Base-by-base conservation (phyloP, 2,329 filamentous ascomycete species). In the Calycina herbarum region DNA sequence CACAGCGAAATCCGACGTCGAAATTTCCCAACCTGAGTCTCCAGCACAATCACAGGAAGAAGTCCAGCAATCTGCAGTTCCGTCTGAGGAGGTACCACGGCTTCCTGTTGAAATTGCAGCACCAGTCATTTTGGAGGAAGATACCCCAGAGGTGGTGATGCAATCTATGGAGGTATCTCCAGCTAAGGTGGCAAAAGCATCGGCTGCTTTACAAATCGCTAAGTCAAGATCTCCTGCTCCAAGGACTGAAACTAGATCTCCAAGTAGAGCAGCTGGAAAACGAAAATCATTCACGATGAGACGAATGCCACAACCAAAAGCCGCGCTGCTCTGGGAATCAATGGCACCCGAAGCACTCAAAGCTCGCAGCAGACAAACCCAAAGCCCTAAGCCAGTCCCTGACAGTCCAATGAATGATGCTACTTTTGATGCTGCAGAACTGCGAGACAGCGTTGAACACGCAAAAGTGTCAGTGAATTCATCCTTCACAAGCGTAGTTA, bases 401-500 rank as follows among this genome's bases (percentile, higher is more conserved):
- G 38, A 40, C 38, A 40, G 11, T 13, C 13, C 38, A 17, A 40
- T 40, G 38, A 13, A 40, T 15, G 38, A 40, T 40, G 13, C 38
- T 13, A 40, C 11, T 5, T 40, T 54, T 13, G 48, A 54, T 13
- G 20, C 20, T 24, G 20, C 8, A 54, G 48, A 54, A 27, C 2
- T 27, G 27, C 20, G 65, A 1, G 17, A 59, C 20, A 69, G 70
- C 38, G 67, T 70, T 4, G 66, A 71, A 29, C 77, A 78, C 69
- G 75, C 76, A 3, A 78, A 73, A 45, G 57, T 77, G 2, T 72
- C 71, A 5, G 57, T 73, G 1, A 73, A 73, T 29, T 73, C 76
- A 2, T 81, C 80, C 0, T 79, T 80, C 24, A 73, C 73, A 8
- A 78, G 77, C 62, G 66, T 85, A 80, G 69, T 73, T 78, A 69